Evolutionary conservation across 257 asterid species (phyloP).

Genomic region (Solanum chilense): DNA sequence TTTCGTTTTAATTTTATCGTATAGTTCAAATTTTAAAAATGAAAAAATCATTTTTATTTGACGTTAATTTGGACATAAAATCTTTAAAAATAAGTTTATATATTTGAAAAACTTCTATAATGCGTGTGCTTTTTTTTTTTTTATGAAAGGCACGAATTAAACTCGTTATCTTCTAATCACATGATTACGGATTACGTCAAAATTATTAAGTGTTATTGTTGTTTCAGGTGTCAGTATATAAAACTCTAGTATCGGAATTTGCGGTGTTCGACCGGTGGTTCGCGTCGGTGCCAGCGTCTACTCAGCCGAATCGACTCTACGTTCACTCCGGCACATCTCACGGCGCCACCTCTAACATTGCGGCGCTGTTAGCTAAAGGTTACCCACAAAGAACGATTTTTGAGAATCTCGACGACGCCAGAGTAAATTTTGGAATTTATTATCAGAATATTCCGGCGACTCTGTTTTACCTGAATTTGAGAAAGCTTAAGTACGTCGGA

Average conservation of each 20-base stretch:
- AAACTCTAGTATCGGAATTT: conserved; percentile 57
- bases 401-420: conserved; percentile 50
- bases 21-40: too few species aligned
- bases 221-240: conserved; percentile 53
- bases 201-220: not conserved
- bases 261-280: conserved; percentile 93
- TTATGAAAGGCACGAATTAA: too few species aligned
- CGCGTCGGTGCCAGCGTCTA: conserved; percentile 86
- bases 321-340: conserved; percentile 92
- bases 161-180: not conserved
- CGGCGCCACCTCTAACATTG: conserved; percentile 75
- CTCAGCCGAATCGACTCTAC: conserved; percentile 84
- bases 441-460: conserved; percentile 78
- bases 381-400: conserved; percentile 82
- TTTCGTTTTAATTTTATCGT: too few species aligned
- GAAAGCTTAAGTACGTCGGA: conserved; percentile 49
- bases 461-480: conserved; percentile 47
- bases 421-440: conserved; percentile 56
- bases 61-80: too few species aligned
- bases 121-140: too few species aligned
- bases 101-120: too few species aligned
- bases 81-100: too few species aligned
- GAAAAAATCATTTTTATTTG: too few species aligned
- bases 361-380: conserved; percentile 41
- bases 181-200: too few species aligned